These are phyloP conservation scores for Carex kokanica DNA, from an alignment of 176 grass and related monocot species.

Conservation along the genomic window DNA sequence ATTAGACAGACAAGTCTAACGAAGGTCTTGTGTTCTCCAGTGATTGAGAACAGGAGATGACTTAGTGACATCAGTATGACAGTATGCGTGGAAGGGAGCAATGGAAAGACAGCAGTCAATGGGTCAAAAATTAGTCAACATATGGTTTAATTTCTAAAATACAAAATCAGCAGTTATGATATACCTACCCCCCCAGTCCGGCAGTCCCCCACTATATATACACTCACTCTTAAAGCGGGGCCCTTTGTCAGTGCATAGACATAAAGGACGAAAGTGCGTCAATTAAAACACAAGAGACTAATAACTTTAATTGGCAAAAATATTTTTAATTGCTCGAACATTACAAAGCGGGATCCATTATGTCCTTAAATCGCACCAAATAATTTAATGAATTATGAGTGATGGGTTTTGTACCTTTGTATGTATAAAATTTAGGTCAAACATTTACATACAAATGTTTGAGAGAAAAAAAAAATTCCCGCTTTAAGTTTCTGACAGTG, in stretches of 20 bases:
- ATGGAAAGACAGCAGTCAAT: neutral
- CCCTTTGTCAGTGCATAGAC: neutral
- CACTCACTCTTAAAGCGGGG: neutral
- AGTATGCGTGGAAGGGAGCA: constrained; percentile 13
- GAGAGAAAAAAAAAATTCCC: neutral
- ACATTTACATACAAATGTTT: neutral
- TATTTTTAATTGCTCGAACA: neutral
- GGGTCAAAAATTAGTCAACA: neutral
- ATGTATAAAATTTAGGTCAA: no score
- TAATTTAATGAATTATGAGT: no score
- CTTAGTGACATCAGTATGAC: no score
- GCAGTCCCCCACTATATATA: neutral
- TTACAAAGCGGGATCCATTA: no score
- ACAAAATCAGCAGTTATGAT: constrained; percentile 2
- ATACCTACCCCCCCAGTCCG: neutral
- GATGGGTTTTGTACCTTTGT: no score
- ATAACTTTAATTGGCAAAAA: neutral
- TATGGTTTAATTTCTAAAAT: neutral
- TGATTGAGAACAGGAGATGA: neutral
- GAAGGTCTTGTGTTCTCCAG: neutral
- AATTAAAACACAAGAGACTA: neutral
- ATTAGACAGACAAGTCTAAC: neutral
- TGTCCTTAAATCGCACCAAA: no score
- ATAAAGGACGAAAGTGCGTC: neutral
- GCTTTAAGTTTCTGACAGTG: neutral